These are phyloP conservation scores for Aspergillus floridensis DNA, from an alignment of 2,329 filamentous ascomycete species.

Conservation along the genomic window DNA sequence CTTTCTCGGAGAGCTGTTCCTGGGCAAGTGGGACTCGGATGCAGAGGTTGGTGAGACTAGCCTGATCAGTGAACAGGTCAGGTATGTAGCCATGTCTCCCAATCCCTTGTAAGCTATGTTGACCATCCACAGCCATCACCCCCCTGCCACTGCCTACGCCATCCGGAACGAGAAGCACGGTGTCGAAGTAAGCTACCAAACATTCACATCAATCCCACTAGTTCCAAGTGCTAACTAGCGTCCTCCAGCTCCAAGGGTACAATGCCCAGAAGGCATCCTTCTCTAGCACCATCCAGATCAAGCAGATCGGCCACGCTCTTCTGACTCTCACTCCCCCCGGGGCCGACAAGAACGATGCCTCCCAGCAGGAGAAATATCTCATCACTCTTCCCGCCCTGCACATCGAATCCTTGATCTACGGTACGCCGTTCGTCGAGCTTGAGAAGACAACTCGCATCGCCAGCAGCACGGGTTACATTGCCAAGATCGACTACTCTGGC, in stretches of 20 bases:
- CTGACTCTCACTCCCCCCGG: conserved; percentile 64
- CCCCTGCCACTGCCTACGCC: conserved; percentile 89
- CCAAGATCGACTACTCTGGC: conserved; percentile 88
- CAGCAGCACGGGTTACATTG: conserved; percentile 80
- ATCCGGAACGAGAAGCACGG: conserved; percentile 85
- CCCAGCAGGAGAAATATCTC: conserved; percentile 67
- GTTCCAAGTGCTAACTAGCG: background rate
- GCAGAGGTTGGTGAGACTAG: conserved; percentile 69
- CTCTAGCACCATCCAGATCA: conserved; percentile 88
- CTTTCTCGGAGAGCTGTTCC: conserved; percentile 90
- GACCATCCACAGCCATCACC: conserved; percentile 66
- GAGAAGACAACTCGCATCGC: conserved; percentile 81
- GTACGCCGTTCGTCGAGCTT: conserved; percentile 80
- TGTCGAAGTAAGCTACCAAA: conserved; percentile 51
- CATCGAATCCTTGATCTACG: conserved; percentile 82
- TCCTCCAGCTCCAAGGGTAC: conserved; percentile 66
- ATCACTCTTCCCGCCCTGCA: conserved; percentile 90
- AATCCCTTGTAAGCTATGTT: conserved; percentile 4
- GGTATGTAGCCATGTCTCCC: conserved; percentile 36
- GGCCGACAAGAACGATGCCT: conserved; percentile 43
- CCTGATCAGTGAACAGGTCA: conserved; percentile 91
- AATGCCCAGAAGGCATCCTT: conserved; percentile 97
- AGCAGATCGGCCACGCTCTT: conserved; percentile 87
- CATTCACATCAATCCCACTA: background rate
- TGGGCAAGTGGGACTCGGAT: conserved; percentile 84